A percentile compares a stretch with the other conserved stretches of the same genome.
Evolutionary conservation across 306 rosid species (phyloP).

Genomic region (Prunus campanulata): DNA sequence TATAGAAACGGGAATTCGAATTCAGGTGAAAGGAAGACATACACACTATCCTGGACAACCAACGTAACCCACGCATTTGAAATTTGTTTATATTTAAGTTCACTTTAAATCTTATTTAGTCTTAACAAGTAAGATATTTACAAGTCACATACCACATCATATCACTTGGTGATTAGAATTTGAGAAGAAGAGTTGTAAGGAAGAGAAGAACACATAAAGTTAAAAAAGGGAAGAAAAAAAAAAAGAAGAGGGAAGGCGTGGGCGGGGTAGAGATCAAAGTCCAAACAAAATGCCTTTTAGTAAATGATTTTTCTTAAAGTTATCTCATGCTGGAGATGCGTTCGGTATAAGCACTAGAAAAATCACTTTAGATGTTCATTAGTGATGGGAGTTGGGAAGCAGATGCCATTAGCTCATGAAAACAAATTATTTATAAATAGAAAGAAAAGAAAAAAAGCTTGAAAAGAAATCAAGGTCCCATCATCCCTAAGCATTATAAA

Average conservation of each 20-base stretch:
- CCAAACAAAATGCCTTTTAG: slow-evolving; percentile 35
- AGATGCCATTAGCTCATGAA: slow-evolving; percentile 22
- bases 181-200: neutral
- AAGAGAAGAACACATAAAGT: neutral
- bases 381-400: slow-evolving; percentile 15
- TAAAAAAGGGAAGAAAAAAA: neutral
- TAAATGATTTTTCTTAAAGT: neutral
- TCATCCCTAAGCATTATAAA: slow-evolving; percentile 22
- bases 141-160: neutral
- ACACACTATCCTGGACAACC: too few species aligned
- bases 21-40: too few species aligned
- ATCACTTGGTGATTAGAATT: neutral
- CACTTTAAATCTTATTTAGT: neutral
- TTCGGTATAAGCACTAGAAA: slow-evolving; percentile 27
- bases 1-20: too few species aligned
- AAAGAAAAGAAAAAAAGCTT: neutral
- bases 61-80: too few species aligned
- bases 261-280: slow-evolving; percentile 3
- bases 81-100: neutral
- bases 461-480: slow-evolving; percentile 28
- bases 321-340: slow-evolving; percentile 16
- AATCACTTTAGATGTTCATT: slow-evolving; percentile 14
- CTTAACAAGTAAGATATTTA: neutral
- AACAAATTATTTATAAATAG: neutral
- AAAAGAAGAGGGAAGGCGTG: neutral